Evolutionary conservation across 208 protist genomes (phyloP).

Genomic region (Leishmania gerbilli): DNA sequence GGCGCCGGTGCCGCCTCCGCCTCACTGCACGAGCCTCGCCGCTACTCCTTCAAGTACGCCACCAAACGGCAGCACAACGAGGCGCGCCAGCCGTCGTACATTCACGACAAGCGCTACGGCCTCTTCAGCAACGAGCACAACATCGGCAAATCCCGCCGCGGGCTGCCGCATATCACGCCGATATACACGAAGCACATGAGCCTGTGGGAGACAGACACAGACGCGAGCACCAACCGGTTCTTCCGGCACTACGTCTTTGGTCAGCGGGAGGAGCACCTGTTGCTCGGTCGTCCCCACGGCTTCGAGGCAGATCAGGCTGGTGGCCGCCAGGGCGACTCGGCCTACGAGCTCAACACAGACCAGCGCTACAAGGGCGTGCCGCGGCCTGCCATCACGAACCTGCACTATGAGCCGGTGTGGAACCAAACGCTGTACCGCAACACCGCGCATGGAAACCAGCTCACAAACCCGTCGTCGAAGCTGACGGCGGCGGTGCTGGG

Average conservation of each 20-base stretch:
- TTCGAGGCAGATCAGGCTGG: constrained; percentile 66
- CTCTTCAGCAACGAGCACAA: constrained; percentile 85
- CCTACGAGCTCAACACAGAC: constrained; percentile 73
- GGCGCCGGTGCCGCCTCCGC: neutral
- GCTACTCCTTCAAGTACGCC: constrained; percentile 90
- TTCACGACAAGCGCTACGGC: constrained; percentile 87
- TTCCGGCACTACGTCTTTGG: constrained; percentile 81
- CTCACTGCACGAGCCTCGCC: constrained; percentile 45
- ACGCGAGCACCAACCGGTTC: constrained; percentile 82
- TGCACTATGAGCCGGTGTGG: constrained; percentile 86
- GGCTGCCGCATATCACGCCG: constrained; percentile 74
- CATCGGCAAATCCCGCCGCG: constrained; percentile 67
- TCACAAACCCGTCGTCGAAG: constrained; percentile 64
- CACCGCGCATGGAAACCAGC: constrained; percentile 54
- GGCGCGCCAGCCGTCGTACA: constrained; percentile 80
- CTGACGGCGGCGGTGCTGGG: constrained; percentile 76
- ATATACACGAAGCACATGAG: constrained; percentile 84
- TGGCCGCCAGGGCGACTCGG: constrained; percentile 58
- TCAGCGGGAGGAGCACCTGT: constrained; percentile 74
- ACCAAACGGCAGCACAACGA: constrained; percentile 78
- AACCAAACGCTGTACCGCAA: constrained; percentile 76
- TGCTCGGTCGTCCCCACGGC: constrained; percentile 74
- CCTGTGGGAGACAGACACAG: constrained; percentile 90
- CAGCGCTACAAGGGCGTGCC: constrained; percentile 76
- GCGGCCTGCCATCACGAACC: constrained; percentile 75